Conservation (phyloP, 2,329 filamentous ascomycete genomes). For the Raffaelea deltoideospora region DNA sequence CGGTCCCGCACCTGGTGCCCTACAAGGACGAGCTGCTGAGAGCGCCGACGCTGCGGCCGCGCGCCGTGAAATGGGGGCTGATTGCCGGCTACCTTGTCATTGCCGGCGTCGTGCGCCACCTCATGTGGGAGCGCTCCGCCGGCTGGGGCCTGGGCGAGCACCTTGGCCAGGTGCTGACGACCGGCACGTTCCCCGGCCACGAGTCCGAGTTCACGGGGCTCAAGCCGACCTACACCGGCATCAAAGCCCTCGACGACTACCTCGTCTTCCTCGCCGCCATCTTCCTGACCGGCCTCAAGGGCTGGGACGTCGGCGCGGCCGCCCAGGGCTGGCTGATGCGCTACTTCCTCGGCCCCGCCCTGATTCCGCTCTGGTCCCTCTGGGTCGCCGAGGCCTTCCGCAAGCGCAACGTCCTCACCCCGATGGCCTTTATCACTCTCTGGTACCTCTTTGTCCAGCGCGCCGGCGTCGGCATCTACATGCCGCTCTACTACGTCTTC, state of each 20-base stretch:
- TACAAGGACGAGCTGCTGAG: constrained; percentile 7
- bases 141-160: constrained; percentile 1
- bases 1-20: constrained; percentile 3
- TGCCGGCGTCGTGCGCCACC: neutral
- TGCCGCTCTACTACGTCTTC: constrained; percentile 4
- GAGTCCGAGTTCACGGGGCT: constrained; percentile 2
- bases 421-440: constrained; percentile 1
- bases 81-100: constrained; percentile 1
- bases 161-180: constrained; percentile 1
- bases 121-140: constrained; percentile 2
- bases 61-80: neutral
- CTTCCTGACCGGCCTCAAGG: constrained; percentile 3
- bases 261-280: constrained; percentile 3
- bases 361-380: constrained; percentile 3
- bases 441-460: constrained; percentile 3
- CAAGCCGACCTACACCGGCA: constrained; percentile 3
- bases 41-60: neutral
- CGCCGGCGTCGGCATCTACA: constrained; percentile 5
- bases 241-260: constrained; percentile 2
- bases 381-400: constrained; percentile 8
- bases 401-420: constrained; percentile 5
- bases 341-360: constrained; percentile 4
- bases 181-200: constrained; percentile 1
- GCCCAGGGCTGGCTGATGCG: constrained; percentile 2
- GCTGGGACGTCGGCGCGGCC: too few species aligned